A percentile compares a stretch with the other conserved stretches of the same genome.
These are phyloP conservation scores for Magnolia kwangsiensis DNA, from an alignment of 164 flowering plant species.

Conservation along the genomic window DNA sequence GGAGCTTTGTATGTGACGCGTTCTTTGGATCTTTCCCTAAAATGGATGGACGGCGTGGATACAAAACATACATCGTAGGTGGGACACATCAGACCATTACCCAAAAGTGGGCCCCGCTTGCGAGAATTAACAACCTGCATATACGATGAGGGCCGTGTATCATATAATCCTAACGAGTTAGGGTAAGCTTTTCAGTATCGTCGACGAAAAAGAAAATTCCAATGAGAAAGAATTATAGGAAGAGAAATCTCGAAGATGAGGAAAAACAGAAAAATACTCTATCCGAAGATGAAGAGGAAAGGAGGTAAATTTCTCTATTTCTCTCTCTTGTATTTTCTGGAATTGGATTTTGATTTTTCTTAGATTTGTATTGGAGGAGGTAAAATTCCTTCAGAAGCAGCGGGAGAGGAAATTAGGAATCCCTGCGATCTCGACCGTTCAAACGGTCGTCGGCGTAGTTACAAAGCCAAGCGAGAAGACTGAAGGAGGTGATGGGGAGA, in stretches of 20 bases:
- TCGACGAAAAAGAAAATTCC: background rate
- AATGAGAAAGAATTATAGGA: conserved; percentile 24
- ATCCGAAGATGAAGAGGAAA: conserved; percentile 28
- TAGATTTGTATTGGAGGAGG: conserved; percentile 85
- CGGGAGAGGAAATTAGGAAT: conserved; percentile 83
- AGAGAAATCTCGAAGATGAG: conserved; percentile 24
- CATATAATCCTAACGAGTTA: too few species aligned
- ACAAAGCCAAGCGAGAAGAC: conserved; percentile 40
- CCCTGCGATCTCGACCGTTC: conserved; percentile 47
- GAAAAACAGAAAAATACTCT: conserved; percentile 5
- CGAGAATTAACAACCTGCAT: too few species aligned
- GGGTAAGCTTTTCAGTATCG: background rate
- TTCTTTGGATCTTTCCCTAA: too few species aligned
- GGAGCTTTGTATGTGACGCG: too few species aligned
- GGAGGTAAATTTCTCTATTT: conserved; percentile 16
- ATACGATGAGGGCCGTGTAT: too few species aligned
- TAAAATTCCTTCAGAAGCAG: conserved; percentile 83
- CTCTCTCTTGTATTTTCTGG: background rate
- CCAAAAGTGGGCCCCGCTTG: too few species aligned
- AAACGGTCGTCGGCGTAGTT: conserved; percentile 16
- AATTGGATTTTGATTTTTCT: background rate
- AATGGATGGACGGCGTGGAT: too few species aligned
- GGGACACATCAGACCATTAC: too few species aligned
- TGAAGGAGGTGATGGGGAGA: conserved; percentile 71
- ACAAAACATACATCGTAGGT: too few species aligned